phyloP scores from a whole-genome alignment of 495 filamentous ascomycete genomes.

The Neurospora sp. region DNA sequence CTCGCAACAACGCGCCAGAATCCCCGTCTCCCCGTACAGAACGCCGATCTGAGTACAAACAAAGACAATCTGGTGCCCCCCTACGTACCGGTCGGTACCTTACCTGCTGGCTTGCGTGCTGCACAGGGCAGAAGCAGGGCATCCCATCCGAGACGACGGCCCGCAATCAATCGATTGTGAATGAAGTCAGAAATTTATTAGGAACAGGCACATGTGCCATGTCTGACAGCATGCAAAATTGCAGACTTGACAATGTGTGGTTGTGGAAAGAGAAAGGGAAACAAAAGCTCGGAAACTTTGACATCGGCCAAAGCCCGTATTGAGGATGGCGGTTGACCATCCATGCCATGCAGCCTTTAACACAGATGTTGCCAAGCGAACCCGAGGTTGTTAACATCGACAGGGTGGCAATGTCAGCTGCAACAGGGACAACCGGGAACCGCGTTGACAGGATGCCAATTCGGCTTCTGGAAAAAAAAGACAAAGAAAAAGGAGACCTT shows the following conservation, averaged over 20 bases:
- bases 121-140: neutral
- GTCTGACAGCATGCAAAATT: neutral
- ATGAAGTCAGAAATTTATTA: neutral
- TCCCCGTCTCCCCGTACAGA: neutral
- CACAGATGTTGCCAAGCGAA: neutral
- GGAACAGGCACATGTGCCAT: neutral
- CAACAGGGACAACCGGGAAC: constrained; percentile 4
- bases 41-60: neutral
- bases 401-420: constrained; percentile 10
- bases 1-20: neutral
- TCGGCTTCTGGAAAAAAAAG: neutral
- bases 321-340: neutral
- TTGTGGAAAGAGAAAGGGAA: neutral
- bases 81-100: neutral
- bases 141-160: neutral
- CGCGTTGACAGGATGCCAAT: constrained; percentile 1
- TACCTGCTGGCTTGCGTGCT: neutral
- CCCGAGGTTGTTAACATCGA: neutral
- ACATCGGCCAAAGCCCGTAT: neutral
- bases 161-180: neutral
- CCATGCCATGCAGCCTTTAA: neutral
- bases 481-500: neutral
- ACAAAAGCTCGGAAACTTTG: neutral
- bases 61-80: neutral
- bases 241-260: neutral